Conservation (phyloP, 495 filamentous ascomycete genomes). For the Penicillium longicatenatum region DNA sequence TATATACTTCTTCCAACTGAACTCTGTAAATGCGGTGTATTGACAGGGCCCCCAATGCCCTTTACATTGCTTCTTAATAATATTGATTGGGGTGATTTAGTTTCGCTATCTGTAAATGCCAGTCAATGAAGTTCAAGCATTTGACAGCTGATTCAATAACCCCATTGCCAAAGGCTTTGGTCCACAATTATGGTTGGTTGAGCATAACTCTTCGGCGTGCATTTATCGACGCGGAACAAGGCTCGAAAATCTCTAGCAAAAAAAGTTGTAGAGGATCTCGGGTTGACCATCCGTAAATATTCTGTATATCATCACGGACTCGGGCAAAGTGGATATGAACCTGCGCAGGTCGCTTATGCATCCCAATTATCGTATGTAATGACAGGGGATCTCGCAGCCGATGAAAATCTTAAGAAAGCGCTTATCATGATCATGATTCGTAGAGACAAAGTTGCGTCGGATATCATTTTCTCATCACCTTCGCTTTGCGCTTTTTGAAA, state of each 20-base stretch:
- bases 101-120: neutral
- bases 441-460: neutral
- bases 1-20: neutral
- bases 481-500: constrained; percentile 92
- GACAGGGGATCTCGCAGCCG: neutral
- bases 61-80: neutral
- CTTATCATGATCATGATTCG: neutral
- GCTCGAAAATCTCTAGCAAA: neutral
- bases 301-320: neutral
- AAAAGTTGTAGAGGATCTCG: neutral
- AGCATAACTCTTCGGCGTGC: neutral
- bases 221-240: neutral
- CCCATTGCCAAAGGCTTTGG: neutral
- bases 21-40: neutral
- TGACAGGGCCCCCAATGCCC: neutral
- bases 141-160: neutral
- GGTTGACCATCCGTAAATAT: neutral
- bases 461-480: constrained; percentile 50
- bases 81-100: neutral
- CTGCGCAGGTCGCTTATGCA: neutral
- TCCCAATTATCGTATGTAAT: neutral
- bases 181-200: neutral
- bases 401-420: neutral
- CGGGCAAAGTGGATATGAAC: neutral
- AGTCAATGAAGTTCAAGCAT: neutral